Conservation (phyloP, 495 filamentous ascomycete genomes). For the Penicillium verhagenii region DNA sequence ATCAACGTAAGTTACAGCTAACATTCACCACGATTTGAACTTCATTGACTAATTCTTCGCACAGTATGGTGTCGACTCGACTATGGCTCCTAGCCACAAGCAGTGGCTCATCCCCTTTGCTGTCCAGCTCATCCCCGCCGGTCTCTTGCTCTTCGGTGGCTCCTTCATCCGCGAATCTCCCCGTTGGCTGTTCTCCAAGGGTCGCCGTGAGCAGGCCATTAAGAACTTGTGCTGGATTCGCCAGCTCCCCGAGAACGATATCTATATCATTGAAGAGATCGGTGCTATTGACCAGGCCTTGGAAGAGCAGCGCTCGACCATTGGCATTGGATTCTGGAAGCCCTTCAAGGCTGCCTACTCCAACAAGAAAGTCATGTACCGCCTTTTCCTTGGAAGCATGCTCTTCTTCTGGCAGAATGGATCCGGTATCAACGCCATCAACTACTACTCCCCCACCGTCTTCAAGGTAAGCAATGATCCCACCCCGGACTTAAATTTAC, state of each 20-base stretch:
- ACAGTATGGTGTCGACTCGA: conserved; percentile 39
- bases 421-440: conserved; percentile 67
- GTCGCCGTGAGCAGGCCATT: conserved; percentile 52
- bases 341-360: conserved; percentile 59
- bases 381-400: conserved; percentile 65
- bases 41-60: conserved; percentile 10
- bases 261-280: conserved; percentile 67
- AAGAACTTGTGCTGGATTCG: conserved; percentile 64
- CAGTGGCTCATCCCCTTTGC: conserved; percentile 59
- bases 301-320: conserved; percentile 56
- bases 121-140: conserved; percentile 54
- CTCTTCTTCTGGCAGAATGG: conserved; percentile 70
- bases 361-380: conserved; percentile 57
- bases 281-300: conserved; percentile 59
- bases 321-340: conserved; percentile 68
- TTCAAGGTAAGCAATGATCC: conserved; percentile 38
- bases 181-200: conserved; percentile 53
- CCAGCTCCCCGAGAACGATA: conserved; percentile 54
- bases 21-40: not conserved
- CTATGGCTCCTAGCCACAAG: conserved; percentile 30
- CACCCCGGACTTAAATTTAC: not conserved
- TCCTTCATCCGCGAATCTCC: conserved; percentile 54
- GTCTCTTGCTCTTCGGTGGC: conserved; percentile 46
- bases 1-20: conserved; percentile 51
- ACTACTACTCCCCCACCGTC: conserved; percentile 63